phyloP scores from a whole-genome alignment of 805 yeast genomes.

The Kodamaea leandrae region DNA sequence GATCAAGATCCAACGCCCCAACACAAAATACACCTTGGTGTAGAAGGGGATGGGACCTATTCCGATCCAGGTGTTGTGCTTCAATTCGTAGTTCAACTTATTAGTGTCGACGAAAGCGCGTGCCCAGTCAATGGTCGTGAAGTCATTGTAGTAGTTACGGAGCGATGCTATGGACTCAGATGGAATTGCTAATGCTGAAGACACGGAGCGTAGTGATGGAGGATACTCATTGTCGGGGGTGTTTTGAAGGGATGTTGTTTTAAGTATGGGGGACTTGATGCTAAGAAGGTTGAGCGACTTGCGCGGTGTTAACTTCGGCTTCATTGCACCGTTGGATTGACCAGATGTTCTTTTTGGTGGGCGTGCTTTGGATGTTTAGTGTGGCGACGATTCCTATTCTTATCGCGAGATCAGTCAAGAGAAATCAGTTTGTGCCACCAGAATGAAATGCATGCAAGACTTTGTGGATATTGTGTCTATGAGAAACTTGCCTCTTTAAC shows the following conservation, averaged over 20 bases:
- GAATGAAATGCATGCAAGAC: too few species aligned
- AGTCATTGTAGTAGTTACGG: slow-evolving; percentile 52
- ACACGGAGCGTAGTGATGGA: not conserved
- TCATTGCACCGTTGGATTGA: slow-evolving; percentile 2
- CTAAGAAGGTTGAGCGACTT: slow-evolving; percentile 7
- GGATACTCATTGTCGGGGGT: not conserved
- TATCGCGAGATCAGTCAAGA: too few species aligned
- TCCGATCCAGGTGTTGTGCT: slow-evolving; percentile 26
- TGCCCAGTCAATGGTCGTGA: slow-evolving; percentile 62
- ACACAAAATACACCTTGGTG: slow-evolving; percentile 29
- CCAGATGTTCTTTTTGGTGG: not conserved
- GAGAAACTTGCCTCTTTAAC: too few species aligned
- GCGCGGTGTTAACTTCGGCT: slow-evolving; percentile 5
- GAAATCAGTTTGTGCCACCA: too few species aligned
- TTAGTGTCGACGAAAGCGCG: slow-evolving; percentile 47
- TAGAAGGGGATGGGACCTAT: slow-evolving; percentile 19
- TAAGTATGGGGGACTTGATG: slow-evolving; percentile 9
- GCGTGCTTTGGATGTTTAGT: too few species aligned
- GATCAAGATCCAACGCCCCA: slow-evolving; percentile 51
- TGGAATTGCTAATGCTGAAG: slow-evolving; percentile 32
- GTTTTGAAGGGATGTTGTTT: slow-evolving; percentile 43
- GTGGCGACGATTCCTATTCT: too few species aligned
- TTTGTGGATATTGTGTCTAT: too few species aligned
- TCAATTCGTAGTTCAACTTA: slow-evolving; percentile 36
- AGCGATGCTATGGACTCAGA: slow-evolving; percentile 19